Evolutionary conservation across 805 yeast species (phyloP), one percentile per base, ranked within the genome.

Genomic region (Ogataea kodamae): DNA sequence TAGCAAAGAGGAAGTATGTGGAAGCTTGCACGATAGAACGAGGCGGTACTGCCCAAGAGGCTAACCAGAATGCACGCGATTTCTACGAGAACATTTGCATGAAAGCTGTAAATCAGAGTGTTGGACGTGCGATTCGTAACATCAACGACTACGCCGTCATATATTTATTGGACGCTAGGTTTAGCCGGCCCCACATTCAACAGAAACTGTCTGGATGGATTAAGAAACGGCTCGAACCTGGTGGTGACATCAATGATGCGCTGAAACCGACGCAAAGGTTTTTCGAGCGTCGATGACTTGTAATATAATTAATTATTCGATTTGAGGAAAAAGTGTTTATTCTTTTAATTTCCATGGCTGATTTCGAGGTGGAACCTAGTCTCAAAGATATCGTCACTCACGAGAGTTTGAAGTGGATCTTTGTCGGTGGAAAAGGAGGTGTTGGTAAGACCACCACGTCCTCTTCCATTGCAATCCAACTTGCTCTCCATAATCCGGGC

Each of bases 401-500:
- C 42, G 85, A 81, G 17, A 62, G 82, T 9, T 74, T 92, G 55
- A 85, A 84, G 55, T 92, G 99, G 99, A 81, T 92, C 44, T 92
- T 92, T 54, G 97, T 90, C 26, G 99, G 99, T 47, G 99, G 99
- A 49, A 92, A 92, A 68, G 99, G 99, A 61, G 99, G 99, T 64
- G 99, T 92, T 18, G 99, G 99, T 53, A 92, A 92, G 61, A 92
- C 99, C 44, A 92, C 98, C 16, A 85, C 97, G 3, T 90, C 97
- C 1, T 89, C 96, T 28, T 88, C 97, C 15, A 73, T 92, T 48
- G 95, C 99, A 14, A 81, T 89, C 43, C 97, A 92, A 64, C 74
- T 92, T 59, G 97, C 98, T 11, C 62, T 83, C 42, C 68, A 73
- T 37, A 81, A 94, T 55, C 94, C 95, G 21, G 46, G 60, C 11